A percentile compares a stretch with the other conserved stretches of the same genome.
phyloP scores from a whole-genome alignment of 169 alveolate species.

The Perkinsus marinus region DNA sequence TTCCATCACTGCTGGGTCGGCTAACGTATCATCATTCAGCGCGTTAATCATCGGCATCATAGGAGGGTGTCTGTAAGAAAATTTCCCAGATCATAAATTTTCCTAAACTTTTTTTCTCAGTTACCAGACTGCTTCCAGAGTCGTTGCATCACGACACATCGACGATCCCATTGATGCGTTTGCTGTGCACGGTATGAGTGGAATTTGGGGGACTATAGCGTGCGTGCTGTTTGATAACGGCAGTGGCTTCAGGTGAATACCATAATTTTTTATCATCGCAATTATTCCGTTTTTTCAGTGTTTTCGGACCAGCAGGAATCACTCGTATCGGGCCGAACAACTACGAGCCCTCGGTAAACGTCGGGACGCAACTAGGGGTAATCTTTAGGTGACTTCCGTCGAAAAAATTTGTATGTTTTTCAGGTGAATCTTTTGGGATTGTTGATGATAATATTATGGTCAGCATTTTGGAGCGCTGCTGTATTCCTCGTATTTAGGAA shows the following conservation, averaged over 20 bases:
- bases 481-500: background rate
- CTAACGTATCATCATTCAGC: background rate
- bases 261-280: background rate
- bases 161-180: conserved; percentile 2
- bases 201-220: background rate
- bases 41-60: background rate
- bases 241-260: background rate
- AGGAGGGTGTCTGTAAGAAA: background rate
- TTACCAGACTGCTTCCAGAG: background rate
- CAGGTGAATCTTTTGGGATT: background rate
- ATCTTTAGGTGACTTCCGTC: background rate
- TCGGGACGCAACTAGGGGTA: background rate
- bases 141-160: background rate
- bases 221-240: background rate
- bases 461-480: background rate
- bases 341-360: background rate
- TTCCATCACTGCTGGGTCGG: background rate
- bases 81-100: too few relatives aligned
- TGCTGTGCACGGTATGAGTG: background rate
- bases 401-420: background rate
- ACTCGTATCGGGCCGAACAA: background rate
- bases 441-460: background rate
- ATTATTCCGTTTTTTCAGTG: background rate
- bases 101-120: background rate
- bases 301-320: background rate